Percentiles rank a stretch among this genome's conserved stretches.
Evolutionary conservation across 2,329 filamentous ascomycete species (phyloP).

Genomic region (Cladophialophora bantiana): DNA sequence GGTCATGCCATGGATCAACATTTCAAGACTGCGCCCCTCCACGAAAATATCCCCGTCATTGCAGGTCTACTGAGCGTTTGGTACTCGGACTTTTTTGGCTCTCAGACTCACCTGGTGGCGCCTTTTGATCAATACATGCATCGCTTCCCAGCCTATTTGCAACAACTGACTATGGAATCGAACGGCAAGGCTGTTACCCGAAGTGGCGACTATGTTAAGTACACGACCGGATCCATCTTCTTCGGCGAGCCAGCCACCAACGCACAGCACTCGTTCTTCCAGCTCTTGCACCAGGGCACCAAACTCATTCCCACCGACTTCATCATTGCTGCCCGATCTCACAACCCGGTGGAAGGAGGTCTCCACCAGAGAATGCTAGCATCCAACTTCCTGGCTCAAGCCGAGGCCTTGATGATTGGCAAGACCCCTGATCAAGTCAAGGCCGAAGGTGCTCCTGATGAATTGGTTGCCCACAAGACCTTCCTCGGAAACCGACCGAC

Average conservation of each 20-base stretch:
- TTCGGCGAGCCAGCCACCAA: constrained; percentile 99
- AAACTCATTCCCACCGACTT: constrained; percentile 99
- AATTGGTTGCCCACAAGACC: constrained; percentile 93
- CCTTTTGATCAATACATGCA: constrained; percentile 99
- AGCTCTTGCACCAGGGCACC: constrained; percentile 97
- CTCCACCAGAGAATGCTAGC: constrained; percentile 79
- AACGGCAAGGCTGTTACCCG: constrained; percentile 98
- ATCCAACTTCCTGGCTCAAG: constrained; percentile 59
- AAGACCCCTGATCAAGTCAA: constrained; percentile 58
- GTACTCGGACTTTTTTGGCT: constrained; percentile 99
- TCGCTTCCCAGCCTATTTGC: constrained; percentile 97
- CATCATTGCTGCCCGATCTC: constrained; percentile 92
- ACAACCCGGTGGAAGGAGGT: constrained; percentile 92
- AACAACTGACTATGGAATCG: constrained; percentile 99
- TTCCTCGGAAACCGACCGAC: constrained; percentile 98
- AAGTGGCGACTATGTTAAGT: constrained; percentile 86
- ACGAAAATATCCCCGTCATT: constrained; percentile 92
- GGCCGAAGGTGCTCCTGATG: constrained; percentile 55
- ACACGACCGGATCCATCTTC: constrained; percentile 93
- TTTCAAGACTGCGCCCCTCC: constrained; percentile 87
- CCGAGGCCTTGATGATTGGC: constrained; percentile 62
- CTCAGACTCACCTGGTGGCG: constrained; percentile 95
- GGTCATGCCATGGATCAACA: constrained; percentile 98
- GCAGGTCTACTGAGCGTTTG: constrained; percentile 94
- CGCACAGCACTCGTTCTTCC: constrained; percentile 99